Conservation (phyloP, 352 stramenopile genomes). For the Thalassiosira sp. region DNA sequence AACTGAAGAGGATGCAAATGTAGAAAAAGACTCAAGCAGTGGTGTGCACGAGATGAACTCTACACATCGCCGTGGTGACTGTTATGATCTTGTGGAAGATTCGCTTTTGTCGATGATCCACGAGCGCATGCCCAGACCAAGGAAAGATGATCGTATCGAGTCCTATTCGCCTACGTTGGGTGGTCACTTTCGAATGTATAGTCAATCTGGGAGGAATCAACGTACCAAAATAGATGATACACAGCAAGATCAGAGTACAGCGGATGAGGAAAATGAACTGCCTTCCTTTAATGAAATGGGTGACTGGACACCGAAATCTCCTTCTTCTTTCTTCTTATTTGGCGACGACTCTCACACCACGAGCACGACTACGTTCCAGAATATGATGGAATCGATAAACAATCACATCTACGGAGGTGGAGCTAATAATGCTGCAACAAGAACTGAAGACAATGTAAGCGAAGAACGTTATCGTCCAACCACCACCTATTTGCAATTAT, state of each 20-base stretch:
- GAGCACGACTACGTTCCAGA: slow-evolving; percentile 9
- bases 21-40: neutral
- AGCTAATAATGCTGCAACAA: neutral
- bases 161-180: slow-evolving; percentile 46
- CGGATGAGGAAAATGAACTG: slow-evolving; percentile 6
- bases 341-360: slow-evolving; percentile 16
- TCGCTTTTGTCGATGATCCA: slow-evolving; percentile 67
- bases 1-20: neutral
- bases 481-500: slow-evolving; percentile 43
- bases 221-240: neutral
- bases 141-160: slow-evolving; percentile 27
- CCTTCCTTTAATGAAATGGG: slow-evolving; percentile 19
- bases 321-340: slow-evolving; percentile 55
- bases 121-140: slow-evolving; percentile 43
- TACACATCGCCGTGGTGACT: slow-evolving; percentile 44
- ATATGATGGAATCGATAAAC: slow-evolving; percentile 21
- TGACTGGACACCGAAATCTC: slow-evolving; percentile 35
- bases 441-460: slow-evolving; percentile 4
- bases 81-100: slow-evolving; percentile 80
- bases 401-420: slow-evolving; percentile 9
- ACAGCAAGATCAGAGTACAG: slow-evolving; percentile 1
- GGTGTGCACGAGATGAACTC: slow-evolving; percentile 21
- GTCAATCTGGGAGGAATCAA: slow-evolving; percentile 8
- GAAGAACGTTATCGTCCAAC: neutral
- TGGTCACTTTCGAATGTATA: slow-evolving; percentile 42